A percentile compares a stretch with the other conserved stretches of the same genome.
Evolutionary conservation across 345 rosid genomes (phyloP).

Genomic region (Gossypioides kirkii): DNA sequence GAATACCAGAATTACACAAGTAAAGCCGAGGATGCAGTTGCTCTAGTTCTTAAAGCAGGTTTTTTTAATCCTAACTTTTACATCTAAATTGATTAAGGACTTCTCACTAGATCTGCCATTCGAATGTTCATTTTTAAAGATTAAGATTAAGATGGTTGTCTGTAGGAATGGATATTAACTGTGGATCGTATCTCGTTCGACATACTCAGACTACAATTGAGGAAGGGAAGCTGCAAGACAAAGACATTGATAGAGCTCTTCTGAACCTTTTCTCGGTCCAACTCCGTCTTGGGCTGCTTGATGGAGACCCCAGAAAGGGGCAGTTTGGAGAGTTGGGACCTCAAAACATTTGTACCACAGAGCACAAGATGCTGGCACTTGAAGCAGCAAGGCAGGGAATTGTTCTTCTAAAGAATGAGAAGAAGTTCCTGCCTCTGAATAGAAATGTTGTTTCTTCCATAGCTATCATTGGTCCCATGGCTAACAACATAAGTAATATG

Average conservation of each 20-base stretch:
- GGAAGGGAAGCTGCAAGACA: conserved; percentile 58
- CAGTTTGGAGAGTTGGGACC: conserved; percentile 54
- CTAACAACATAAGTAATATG: conserved; percentile 44
- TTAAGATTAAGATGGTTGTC: conserved; percentile 6
- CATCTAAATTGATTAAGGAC: background rate
- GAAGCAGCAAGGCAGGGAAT: conserved; percentile 90
- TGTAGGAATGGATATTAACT: conserved; percentile 77
- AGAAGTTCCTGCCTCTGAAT: conserved; percentile 59
- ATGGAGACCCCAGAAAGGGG: conserved; percentile 73
- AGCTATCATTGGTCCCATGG: conserved; percentile 85
- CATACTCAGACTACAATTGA: conserved; percentile 48
- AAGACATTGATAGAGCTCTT: conserved; percentile 69
- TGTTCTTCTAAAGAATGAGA: conserved; percentile 82
- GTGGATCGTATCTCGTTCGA: conserved; percentile 64
- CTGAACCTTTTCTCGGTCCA: conserved; percentile 73
- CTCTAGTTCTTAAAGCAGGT: conserved; percentile 85
- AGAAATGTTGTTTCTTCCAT: conserved; percentile 45
- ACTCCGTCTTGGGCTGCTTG: conserved; percentile 80
- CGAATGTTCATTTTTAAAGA: background rate
- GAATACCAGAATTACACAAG: conserved; percentile 69
- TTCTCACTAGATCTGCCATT: background rate
- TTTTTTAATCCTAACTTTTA: background rate
- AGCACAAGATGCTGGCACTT: conserved; percentile 63
- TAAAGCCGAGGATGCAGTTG: conserved; percentile 67
- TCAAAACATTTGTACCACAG: conserved; percentile 55